These are phyloP conservation scores for Periconia sp. DNA, from an alignment of 2,329 filamentous ascomycete species.

Conservation along the genomic window DNA sequence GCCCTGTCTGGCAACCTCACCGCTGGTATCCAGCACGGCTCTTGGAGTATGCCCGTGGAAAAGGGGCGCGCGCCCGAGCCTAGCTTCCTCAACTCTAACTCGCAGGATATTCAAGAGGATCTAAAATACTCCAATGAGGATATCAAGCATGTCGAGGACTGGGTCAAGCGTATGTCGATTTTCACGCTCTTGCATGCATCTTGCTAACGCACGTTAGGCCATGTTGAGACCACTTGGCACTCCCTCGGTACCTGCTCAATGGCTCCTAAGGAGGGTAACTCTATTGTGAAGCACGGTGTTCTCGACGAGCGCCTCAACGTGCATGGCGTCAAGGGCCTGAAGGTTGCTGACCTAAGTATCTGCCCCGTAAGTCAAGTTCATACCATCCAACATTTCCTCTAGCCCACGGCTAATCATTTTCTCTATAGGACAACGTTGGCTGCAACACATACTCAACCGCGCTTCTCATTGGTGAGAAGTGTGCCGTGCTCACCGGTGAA, in stretches of 20 bases:
- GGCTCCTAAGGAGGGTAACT: slow-evolving; percentile 77
- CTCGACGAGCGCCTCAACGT: slow-evolving; percentile 79
- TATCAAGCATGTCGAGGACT: slow-evolving; percentile 70
- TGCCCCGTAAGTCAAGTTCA: slow-evolving; percentile 58
- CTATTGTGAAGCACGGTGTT: slow-evolving; percentile 80
- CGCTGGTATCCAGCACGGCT: slow-evolving; percentile 74
- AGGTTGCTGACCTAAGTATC: slow-evolving; percentile 77
- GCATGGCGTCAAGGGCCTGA: slow-evolving; percentile 76
- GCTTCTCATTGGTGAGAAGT: slow-evolving; percentile 78
- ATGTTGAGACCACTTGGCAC: slow-evolving; percentile 81
- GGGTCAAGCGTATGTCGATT: slow-evolving; percentile 56
- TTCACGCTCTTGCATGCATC: neutral
- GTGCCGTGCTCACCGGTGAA: slow-evolving; percentile 71
- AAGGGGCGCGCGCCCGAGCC: slow-evolving; percentile 58
- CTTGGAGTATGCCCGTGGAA: slow-evolving; percentile 69
- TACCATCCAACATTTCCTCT: slow-evolving; percentile 68
- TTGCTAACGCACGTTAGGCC: slow-evolving; percentile 40
- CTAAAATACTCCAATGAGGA: slow-evolving; percentile 70
- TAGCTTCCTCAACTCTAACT: slow-evolving; percentile 68
- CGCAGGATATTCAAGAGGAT: slow-evolving; percentile 64
- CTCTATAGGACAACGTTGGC: slow-evolving; percentile 70
- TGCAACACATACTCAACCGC: slow-evolving; percentile 69
- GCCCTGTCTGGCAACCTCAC: slow-evolving; percentile 74
- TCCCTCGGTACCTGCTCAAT: slow-evolving; percentile 73
- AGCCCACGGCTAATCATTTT: slow-evolving; percentile 68